Base-by-base conservation (phyloP, 225 moss, liverwort and hornwort genomes). In the Anthoceros angustus region DNA sequence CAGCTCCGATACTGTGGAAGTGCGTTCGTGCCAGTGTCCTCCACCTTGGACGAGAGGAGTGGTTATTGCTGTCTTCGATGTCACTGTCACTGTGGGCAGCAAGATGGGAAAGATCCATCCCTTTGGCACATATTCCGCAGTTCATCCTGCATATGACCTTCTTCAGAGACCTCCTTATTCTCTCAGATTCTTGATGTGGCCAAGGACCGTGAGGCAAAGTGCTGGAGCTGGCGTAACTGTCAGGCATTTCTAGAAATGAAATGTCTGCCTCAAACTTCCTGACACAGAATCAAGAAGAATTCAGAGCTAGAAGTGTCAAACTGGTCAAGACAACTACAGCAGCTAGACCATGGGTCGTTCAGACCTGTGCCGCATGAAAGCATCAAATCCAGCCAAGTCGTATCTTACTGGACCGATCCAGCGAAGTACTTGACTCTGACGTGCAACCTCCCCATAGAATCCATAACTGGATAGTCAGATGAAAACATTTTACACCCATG, bases 381-480 rank as follows among this genome's bases (percentile, higher is more conserved):
- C 90, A 84, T 83, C 83, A 43, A 73, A 66, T 42, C 94, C 94
- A 70, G 90, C 94, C 63, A 82, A 65, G 62, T 95, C 94, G 77
- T 95, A 95, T 42, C 94, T 83, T 73, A 83, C 80, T 76, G 88
- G 90, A 74, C 94, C 94, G 77, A 88, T 74, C 86, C 90, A 95
- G 42, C 94, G 85, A 50, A 82, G 66, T n/a, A 67, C 67, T 74
- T 88, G 90, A 76, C 94, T 91, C 71, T 78, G 77, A 65, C 68
- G 86, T 86, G 88, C 88, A 32, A 95, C 94, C 69, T 95, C 90
- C 69, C 94, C 94, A 77, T 95, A 95, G 71, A 95, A 95, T 41
- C 94, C 94, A 73, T 90, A 94, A 67, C 90, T 94, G 82, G 65
- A 21, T 40, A 64, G 61, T 7, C 39, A 39, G 7, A 64, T n/a